Conservation (phyloP, 441 rosid species). For the Gossypium lobatum region DNA sequence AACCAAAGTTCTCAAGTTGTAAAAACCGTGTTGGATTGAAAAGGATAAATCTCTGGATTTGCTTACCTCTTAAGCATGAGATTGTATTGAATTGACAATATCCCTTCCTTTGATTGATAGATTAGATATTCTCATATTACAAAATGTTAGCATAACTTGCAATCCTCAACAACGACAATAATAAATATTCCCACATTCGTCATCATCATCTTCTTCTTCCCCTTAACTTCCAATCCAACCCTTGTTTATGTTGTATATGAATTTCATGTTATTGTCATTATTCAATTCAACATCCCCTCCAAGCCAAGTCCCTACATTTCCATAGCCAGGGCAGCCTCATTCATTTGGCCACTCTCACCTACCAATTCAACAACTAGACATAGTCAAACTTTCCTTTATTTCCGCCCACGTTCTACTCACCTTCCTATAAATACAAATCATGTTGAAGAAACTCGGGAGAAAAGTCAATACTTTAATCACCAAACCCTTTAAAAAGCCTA, state of each 20-base stretch:
- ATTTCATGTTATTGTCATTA: not conserved
- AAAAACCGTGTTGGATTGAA: not conserved
- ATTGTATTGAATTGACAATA: not conserved
- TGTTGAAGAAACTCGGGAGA: conserved; percentile 38
- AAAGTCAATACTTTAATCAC: conserved; percentile 30
- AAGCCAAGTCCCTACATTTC: not conserved
- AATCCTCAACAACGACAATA: not conserved
- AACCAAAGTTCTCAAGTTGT: not conserved
- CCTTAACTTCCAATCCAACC: not conserved
- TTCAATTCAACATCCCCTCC: not conserved
- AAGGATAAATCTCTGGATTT: not conserved
- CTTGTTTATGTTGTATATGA: not conserved
- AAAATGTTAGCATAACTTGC: not conserved
- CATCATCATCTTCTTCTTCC: not conserved
- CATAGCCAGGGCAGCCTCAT: no score
- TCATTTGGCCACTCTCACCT: not conserved
- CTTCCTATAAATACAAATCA: conserved; percentile 7
- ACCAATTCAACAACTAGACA: not conserved
- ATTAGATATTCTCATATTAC: not conserved
- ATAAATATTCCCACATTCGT: no score
- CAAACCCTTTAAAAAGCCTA: conserved; percentile 45
- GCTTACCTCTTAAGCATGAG: not conserved
- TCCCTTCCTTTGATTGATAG: not conserved
- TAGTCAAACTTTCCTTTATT: not conserved
- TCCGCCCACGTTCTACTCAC: not conserved